Evolutionary conservation across 768 basidiomycete genomes (phyloP), one percentile per base, ranked within the genome.

Genomic region (Galerina sulciceps): DNA sequence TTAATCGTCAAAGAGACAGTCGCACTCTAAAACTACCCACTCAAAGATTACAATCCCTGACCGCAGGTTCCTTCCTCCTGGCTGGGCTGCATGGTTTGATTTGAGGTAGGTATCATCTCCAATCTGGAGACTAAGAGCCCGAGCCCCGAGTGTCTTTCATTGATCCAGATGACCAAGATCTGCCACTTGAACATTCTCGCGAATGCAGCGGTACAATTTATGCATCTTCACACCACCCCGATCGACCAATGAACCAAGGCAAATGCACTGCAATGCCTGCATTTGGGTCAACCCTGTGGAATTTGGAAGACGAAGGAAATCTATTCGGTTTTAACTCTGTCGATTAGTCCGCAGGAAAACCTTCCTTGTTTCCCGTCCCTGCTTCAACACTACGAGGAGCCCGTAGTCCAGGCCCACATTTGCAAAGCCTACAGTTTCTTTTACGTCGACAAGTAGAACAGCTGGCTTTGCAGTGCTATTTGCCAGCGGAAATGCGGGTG

Each of bases 51-150:
- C 37, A 40, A 57, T 46, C 36, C 47, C 52, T 5, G 60, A 66
- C 52, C 47, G 41, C 17, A 57, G 63, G n/a, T 53, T 58, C 26
- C 50, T 67, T 4, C 65, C 62, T 11, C 22, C 57, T 10, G 65
- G 65, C 3, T 66, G 65, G 65, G 54, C 47, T 13, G 36, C 53
- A 45, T 54, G 61, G 13, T 66, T 56, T 48, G 62, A 66, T 53
- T 42, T 56, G 15, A 55, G 59, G 65, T 66, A 45, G 60, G 59
- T 37, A 47, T 41, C 22, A n/a, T 52, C 41, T 18, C n/a, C 20
- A 2, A 20, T 31, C 36, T 41, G 11, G n/a, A 43, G 10, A 6
- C 8, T 4, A 31, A 31, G 26, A 31, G 26, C 5, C 26, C 26
- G 26, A 4, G 6, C 55, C 60, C 13, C 35, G 20, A 18, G 50